Evolutionary conservation across 768 basidiomycete species (phyloP).

Genomic region (Lactarius vividus): DNA sequence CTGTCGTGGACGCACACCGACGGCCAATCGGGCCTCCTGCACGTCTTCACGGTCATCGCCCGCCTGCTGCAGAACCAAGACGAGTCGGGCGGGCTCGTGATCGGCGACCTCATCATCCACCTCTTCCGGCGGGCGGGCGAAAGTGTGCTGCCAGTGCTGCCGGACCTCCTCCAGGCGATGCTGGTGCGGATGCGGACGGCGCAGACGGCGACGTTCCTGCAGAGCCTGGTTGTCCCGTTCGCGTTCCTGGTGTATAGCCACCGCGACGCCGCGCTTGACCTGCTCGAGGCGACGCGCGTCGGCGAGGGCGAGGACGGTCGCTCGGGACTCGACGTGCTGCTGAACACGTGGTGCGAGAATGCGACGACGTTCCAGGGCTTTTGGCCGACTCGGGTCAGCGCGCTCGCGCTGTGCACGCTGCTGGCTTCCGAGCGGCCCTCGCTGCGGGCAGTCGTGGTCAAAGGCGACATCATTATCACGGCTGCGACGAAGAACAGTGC

Average conservation of each 20-base stretch:
- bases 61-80: conserved; percentile 74
- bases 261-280: conserved; percentile 69
- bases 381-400: conserved; percentile 88
- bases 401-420: conserved; percentile 74
- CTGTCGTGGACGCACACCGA: conserved; percentile 67
- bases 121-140: conserved; percentile 81
- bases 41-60: conserved; percentile 72
- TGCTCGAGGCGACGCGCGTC: conserved; percentile 68
- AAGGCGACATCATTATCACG: conserved; percentile 88
- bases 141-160: conserved; percentile 78
- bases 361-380: conserved; percentile 92
- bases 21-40: conserved; percentile 72
- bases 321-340: conserved; percentile 78
- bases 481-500: conserved; percentile 78
- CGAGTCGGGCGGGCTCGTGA: conserved; percentile 89
- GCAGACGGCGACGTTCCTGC: conserved; percentile 87
- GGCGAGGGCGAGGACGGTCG: conserved; percentile 42
- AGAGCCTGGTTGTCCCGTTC: conserved; percentile 92
- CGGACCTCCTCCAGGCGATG: conserved; percentile 84
- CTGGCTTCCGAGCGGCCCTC: conserved; percentile 64
- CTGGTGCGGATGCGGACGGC: conserved; percentile 76
- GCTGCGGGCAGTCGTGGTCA: conserved; percentile 69
- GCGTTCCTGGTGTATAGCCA: conserved; percentile 91
- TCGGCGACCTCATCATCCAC: conserved; percentile 95
- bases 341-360: conserved; percentile 93